A percentile compares a stretch with the other conserved stretches of the same genome.
phyloP scores from a whole-genome alignment of 1,284 basidiomycete species.

The Leccinum cinnamomeum region DNA sequence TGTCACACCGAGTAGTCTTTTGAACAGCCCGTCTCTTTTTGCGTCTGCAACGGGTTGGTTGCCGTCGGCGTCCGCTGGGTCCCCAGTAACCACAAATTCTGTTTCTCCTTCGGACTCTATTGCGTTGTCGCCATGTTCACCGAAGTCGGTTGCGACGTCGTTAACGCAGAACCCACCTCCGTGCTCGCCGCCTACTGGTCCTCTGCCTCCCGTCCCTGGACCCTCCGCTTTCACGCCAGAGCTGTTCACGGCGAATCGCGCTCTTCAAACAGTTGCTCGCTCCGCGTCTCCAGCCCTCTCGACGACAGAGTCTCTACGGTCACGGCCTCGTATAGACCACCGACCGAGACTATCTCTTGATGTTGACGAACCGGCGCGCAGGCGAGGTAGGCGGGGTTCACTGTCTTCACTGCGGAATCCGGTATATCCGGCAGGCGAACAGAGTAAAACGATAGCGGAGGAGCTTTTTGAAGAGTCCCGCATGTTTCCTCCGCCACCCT shows the following conservation, averaged over 20 bases:
- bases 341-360: constrained; percentile 25
- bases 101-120: neutral
- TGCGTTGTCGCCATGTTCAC: constrained; percentile 17
- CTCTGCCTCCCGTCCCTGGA: constrained; percentile 34
- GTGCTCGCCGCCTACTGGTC: constrained; percentile 31
- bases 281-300: constrained; percentile 27
- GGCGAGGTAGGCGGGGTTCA: constrained; percentile 30
- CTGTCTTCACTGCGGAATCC: constrained; percentile 35
- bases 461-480: constrained; percentile 13
- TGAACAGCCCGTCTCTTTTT: constrained; percentile 19
- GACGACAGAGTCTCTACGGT: constrained; percentile 17
- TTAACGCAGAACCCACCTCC: constrained; percentile 30
- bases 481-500: neutral
- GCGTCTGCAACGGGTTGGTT: constrained; percentile 12
- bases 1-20: constrained; percentile 1
- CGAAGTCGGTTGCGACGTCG: constrained; percentile 5
- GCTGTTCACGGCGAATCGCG: constrained; percentile 18
- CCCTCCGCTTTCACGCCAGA: constrained; percentile 25
- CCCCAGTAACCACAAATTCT: constrained; percentile 5
- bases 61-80: constrained; percentile 4
- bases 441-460: constrained; percentile 20
- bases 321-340: constrained; percentile 21
- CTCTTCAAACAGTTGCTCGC: constrained; percentile 15
- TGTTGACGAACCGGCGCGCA: constrained; percentile 12
- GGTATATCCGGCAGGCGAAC: constrained; percentile 14